phyloP scores from a whole-genome alignment of 371 early-diverging fungal species.

The Mortierella sp. region DNA sequence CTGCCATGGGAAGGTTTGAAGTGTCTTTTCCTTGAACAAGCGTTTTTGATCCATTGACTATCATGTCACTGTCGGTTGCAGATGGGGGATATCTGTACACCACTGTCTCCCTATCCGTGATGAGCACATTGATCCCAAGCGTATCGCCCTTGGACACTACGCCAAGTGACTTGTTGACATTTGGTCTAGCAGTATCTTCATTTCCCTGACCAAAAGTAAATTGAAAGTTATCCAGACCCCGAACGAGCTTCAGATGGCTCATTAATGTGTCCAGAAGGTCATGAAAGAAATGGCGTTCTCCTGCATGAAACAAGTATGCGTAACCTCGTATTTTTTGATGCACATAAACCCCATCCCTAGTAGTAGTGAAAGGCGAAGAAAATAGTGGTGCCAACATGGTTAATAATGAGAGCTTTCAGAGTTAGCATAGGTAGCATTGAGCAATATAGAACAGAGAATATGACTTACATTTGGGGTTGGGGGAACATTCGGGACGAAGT shows the following conservation, averaged over 20 bases:
- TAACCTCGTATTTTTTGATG: conserved; percentile 37
- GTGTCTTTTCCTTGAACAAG: not conserved
- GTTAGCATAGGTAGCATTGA: not conserved
- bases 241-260: conserved; percentile 18
- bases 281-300: conserved; percentile 30
- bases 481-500: conserved; percentile 35
- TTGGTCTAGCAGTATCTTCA: no score
- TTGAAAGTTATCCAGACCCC: not conserved
- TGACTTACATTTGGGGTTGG: conserved; percentile 32
- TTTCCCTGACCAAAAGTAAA: not conserved
- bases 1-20: not conserved
- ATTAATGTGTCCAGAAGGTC: conserved; percentile 25
- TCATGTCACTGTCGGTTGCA: not conserved
- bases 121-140: no score
- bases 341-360: conserved; percentile 26
- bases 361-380: not conserved
- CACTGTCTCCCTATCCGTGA: no score
- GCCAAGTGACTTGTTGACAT: no score
- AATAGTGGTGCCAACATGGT: no score
- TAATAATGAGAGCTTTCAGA: not conserved
- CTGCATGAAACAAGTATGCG: conserved; percentile 32
- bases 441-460: not conserved
- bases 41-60: not conserved
- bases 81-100: no score
- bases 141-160: no score